Percentiles rank a stretch among this genome's conserved stretches.
These are phyloP conservation scores for Penicillium verhagenii DNA, from an alignment of 495 filamentous ascomycete genomes.

Conservation along the genomic window DNA sequence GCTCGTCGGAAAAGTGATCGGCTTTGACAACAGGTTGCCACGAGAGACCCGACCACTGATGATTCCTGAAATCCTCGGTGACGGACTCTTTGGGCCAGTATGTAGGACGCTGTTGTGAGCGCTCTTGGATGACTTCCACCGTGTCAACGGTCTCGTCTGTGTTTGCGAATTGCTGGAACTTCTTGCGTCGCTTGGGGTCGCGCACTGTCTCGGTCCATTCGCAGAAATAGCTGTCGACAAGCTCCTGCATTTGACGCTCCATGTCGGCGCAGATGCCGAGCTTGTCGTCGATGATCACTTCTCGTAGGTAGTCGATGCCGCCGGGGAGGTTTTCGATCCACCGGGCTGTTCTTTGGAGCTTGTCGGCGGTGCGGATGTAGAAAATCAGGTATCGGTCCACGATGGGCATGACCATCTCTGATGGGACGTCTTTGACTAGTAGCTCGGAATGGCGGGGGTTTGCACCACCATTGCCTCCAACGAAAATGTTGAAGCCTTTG, in stretches of 20 bases:
- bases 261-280: slow-evolving; percentile 85
- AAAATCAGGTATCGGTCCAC: slow-evolving; percentile 93
- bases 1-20: slow-evolving; percentile 66
- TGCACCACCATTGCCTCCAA: slow-evolving; percentile 89
- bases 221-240: slow-evolving; percentile 89
- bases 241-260: slow-evolving; percentile 84
- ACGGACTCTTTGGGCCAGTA: slow-evolving; percentile 77
- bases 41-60: slow-evolving; percentile 68
- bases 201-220: slow-evolving; percentile 90
- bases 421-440: slow-evolving; percentile 87
- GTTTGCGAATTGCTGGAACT: slow-evolving; percentile 89
- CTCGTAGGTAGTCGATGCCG: slow-evolving; percentile 78
- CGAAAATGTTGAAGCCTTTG: slow-evolving; percentile 94
- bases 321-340: slow-evolving; percentile 90
- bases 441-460: slow-evolving; percentile 83
- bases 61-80: slow-evolving; percentile 71
- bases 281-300: slow-evolving; percentile 85
- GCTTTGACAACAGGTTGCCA: slow-evolving; percentile 86
- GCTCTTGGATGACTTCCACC: slow-evolving; percentile 71
- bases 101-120: slow-evolving; percentile 73
- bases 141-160: slow-evolving; percentile 67
- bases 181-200: slow-evolving; percentile 63
- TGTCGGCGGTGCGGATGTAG: slow-evolving; percentile 96
- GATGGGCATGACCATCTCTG: slow-evolving; percentile 81
- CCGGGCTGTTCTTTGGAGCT: slow-evolving; percentile 87